Percentiles rank a stretch among this genome's conserved stretches.
Conservation (phyloP, 352 stramenopile genomes). For the Globisporangium ultimum region DNA sequence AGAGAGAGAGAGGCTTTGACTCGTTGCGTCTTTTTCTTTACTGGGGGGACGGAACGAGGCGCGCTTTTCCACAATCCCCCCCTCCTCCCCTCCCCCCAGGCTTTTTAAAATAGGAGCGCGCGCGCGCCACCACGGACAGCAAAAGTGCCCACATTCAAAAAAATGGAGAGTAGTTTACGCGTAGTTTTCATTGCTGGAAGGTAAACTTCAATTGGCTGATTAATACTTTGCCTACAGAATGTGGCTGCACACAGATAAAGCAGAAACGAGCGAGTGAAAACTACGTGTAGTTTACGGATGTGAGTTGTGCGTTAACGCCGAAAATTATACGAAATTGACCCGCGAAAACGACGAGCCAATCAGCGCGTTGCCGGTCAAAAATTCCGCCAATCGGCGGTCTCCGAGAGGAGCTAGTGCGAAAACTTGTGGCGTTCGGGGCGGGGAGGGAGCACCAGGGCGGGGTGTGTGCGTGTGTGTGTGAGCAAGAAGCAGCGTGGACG, state of each 20-base stretch:
- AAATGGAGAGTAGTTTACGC: neutral
- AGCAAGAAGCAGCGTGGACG: too few species aligned
- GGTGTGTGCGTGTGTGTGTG: neutral
- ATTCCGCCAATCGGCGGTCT: conserved; percentile 30
- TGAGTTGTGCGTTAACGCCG: neutral
- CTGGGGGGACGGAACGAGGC: conserved; percentile 7
- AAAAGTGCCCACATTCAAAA: neutral
- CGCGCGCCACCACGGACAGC: neutral
- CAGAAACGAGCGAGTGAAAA: neutral
- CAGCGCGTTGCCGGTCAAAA: neutral
- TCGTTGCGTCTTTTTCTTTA: conserved; percentile 22
- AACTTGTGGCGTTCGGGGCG: conserved; percentile 1
- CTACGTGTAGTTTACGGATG: neutral
- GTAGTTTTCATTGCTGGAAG: neutral
- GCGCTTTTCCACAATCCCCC: neutral
- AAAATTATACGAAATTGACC: conserved; percentile 5
- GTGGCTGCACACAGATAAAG: neutral
- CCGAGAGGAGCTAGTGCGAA: conserved; percentile 15
- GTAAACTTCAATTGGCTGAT: too few species aligned
- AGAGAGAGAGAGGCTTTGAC: conserved; percentile 8
- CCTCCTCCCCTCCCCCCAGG: neutral
- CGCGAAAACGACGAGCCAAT: conserved; percentile 13
- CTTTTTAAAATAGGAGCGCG: neutral
- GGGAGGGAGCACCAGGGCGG: neutral
- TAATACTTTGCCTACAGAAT: neutral